Conservation (phyloP, 2,329 filamentous ascomycete genomes). For the Fusarium goolgardi region DNA sequence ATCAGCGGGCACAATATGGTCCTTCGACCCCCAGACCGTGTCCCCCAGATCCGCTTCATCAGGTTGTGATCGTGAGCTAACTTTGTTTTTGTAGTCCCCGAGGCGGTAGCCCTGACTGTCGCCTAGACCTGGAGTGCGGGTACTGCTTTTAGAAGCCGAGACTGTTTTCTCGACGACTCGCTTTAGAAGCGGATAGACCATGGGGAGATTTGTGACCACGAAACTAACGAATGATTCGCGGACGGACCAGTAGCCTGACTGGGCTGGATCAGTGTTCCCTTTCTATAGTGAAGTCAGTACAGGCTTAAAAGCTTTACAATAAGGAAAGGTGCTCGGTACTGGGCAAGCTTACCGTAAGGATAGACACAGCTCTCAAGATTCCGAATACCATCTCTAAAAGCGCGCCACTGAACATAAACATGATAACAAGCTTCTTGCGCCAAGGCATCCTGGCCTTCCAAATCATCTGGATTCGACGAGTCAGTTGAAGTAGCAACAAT, state of each 20-base stretch:
- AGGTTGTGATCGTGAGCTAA: neutral
- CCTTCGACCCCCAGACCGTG: conserved; percentile 1
- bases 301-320: accelerated
- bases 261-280: neutral
- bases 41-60: neutral
- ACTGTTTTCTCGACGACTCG: neutral
- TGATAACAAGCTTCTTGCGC: conserved; percentile 6
- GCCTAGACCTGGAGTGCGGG: neutral
- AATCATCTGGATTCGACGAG: neutral
- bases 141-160: neutral
- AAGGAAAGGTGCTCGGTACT: accelerated
- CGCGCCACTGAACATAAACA: conserved; percentile 6
- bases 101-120: neutral
- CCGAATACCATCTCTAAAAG: neutral
- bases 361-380: neutral
- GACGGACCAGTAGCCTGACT: neutral
- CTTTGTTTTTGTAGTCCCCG: neutral
- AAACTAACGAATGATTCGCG: conserved; percentile 1
- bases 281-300: neutral
- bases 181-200: neutral
- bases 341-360: neutral
- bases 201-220: conserved; percentile 1
- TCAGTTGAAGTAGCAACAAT: neutral
- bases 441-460: conserved; percentile 1
- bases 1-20: neutral